These are phyloP conservation scores for Vaccinium darrowii DNA, from an alignment of 148 eudicot species.

Conservation along the genomic window DNA sequence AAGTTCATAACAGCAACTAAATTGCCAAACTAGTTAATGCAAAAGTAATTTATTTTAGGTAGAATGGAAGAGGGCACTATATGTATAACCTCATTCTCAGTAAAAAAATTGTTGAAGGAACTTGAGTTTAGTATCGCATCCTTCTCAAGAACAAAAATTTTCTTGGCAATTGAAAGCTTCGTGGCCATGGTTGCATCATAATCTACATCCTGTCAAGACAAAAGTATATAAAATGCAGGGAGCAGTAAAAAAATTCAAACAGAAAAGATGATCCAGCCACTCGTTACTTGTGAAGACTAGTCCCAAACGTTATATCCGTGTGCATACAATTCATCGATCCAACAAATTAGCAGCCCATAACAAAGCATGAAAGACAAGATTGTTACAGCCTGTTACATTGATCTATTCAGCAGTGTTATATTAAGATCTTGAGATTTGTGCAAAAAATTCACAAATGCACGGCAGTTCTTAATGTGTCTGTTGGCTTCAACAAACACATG, in stretches of 20 bases:
- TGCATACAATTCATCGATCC: background rate
- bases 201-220: slow-evolving; percentile 70
- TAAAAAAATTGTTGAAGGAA: slow-evolving; percentile 65
- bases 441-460: background rate
- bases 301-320: background rate
- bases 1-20: background rate
- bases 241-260: background rate
- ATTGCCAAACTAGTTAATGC: background rate
- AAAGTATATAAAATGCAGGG: background rate
- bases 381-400: background rate
- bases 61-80: background rate
- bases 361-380: background rate
- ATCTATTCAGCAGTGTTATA: background rate
- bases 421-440: background rate
- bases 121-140: slow-evolving; percentile 56
- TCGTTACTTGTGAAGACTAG: slow-evolving; percentile 1
- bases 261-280: background rate
- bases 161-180: slow-evolving; percentile 86
- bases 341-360: background rate
- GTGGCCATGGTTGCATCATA: slow-evolving; percentile 83
- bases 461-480: background rate
- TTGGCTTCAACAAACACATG: background rate
- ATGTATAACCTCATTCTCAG: slow-evolving; percentile 73
- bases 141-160: slow-evolving; percentile 68
- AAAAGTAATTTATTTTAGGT: background rate